Evolutionary conservation across 352 stramenopile species (phyloP).

Genomic region (Phytophthora gonapodyides): DNA sequence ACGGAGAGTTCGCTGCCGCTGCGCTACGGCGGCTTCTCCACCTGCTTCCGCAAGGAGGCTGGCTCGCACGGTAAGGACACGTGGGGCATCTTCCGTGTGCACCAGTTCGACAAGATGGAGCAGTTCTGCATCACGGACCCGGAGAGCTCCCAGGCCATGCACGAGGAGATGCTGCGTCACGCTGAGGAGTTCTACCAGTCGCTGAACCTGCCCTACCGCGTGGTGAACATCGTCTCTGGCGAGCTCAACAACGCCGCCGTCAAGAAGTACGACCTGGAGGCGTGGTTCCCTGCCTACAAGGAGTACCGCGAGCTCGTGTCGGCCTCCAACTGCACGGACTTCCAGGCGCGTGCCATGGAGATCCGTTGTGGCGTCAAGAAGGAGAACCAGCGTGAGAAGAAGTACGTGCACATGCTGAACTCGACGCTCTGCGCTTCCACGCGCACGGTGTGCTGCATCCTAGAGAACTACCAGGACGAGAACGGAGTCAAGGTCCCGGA

Average conservation of each 20-base stretch:
- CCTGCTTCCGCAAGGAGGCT: conserved; percentile 99
- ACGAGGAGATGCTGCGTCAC: conserved; percentile 91
- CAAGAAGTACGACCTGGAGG: conserved; percentile 99
- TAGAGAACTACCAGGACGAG: conserved; percentile 99
- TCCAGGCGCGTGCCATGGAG: conserved; percentile 97
- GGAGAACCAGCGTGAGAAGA: conserved; percentile 94
- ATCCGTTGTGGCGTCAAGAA: conserved; percentile 97
- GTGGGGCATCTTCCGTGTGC: conserved; percentile 99
- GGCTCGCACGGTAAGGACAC: conserved; percentile 99
- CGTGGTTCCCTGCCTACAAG: conserved; percentile 99
- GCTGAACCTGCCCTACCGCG: conserved; percentile 98
- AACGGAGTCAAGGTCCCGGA: conserved; percentile 98
- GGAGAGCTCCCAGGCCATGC: conserved; percentile 92
- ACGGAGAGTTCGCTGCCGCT: conserved; percentile 81
- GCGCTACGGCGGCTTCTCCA: conserved; percentile 96
- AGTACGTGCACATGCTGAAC: conserved; percentile 99
- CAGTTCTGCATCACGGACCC: conserved; percentile 98
- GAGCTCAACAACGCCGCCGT: conserved; percentile 99
- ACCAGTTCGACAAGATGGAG: conserved; percentile 99
- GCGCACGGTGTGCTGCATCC: conserved; percentile 98
- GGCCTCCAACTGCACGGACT: conserved; percentile 99
- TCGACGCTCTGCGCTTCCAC: conserved; percentile 98
- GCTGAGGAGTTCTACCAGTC: conserved; percentile 99
- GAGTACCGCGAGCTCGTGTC: conserved; percentile 99
- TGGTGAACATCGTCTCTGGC: conserved; percentile 99